phyloP scores from a whole-genome alignment of 1,139 yeast species.

The Hansenula sp. region DNA sequence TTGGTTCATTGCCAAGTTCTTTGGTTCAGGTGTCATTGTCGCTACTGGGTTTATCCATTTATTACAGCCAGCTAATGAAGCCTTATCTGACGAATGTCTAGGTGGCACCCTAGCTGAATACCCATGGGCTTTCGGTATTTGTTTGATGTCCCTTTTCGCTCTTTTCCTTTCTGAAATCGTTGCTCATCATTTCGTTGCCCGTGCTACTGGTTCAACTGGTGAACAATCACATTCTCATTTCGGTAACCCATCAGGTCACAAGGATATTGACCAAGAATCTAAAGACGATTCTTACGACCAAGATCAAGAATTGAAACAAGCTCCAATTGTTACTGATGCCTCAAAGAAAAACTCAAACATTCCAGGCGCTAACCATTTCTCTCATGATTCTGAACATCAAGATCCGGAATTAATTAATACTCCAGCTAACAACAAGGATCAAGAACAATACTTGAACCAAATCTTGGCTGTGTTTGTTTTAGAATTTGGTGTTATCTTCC shows the following conservation, averaged over 20 bases:
- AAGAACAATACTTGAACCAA: constrained; percentile 29
- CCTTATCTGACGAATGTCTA: constrained; percentile 47
- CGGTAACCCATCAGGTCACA: constrained; percentile 17
- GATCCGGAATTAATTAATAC: constrained; percentile 45
- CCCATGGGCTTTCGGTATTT: constrained; percentile 65
- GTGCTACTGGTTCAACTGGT: constrained; percentile 21
- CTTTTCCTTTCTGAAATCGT: constrained; percentile 54
- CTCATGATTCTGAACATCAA: constrained; percentile 49
- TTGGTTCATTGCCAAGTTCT: constrained; percentile 73
- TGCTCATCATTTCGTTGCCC: constrained; percentile 44
- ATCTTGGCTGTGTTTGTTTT: constrained; percentile 55
- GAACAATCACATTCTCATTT: constrained; percentile 53
- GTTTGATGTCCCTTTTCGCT: constrained; percentile 48
- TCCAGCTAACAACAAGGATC: constrained; percentile 27
- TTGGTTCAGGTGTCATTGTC: constrained; percentile 90
- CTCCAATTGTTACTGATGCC: not conserved
- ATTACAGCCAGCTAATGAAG: constrained; percentile 70
- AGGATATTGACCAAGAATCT: constrained; percentile 9
- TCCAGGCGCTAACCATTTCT: constrained; percentile 36
- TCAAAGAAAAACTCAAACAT: constrained; percentile 7
- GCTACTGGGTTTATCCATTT: constrained; percentile 89
- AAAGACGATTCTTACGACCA: constrained; percentile 2
- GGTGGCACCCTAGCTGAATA: constrained; percentile 50
- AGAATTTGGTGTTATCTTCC: constrained; percentile 80
- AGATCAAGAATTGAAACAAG: not conserved